phyloP scores from a whole-genome alignment of 164 flowering plant species.

The Vitis amurensis region DNA sequence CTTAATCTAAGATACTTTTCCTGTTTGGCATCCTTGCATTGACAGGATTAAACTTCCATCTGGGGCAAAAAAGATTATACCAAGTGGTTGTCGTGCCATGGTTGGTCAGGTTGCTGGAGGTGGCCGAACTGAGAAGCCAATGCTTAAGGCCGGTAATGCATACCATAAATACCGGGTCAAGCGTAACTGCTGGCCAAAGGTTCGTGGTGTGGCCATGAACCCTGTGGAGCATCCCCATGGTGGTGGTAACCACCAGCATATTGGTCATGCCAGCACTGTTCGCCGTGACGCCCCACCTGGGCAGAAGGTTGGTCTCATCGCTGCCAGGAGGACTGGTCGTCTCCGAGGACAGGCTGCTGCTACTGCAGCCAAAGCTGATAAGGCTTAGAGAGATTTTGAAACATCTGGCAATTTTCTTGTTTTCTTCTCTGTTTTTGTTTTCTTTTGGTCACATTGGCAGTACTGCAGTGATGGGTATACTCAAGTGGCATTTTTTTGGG shows the following conservation, averaged over 20 bases:
- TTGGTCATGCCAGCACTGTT: slow-evolving; percentile 64
- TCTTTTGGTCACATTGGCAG: no score
- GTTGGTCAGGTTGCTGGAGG: slow-evolving; percentile 67
- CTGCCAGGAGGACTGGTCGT: slow-evolving; percentile 61
- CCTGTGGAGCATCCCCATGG: slow-evolving; percentile 72
- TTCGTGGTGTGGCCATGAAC: slow-evolving; percentile 70
- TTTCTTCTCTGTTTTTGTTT: no score
- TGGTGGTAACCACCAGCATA: slow-evolving; percentile 69
- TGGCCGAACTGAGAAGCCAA: slow-evolving; percentile 60
- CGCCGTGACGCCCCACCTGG: slow-evolving; percentile 64
- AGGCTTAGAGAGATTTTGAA: slow-evolving; percentile 1
- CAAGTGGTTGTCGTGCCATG: slow-evolving; percentile 61
- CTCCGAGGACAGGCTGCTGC: slow-evolving; percentile 64
- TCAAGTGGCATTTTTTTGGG: no score
- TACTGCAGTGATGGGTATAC: no score
- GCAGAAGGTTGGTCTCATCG: slow-evolving; percentile 64
- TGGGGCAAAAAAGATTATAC: slow-evolving; percentile 56
- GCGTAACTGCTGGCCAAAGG: slow-evolving; percentile 78
- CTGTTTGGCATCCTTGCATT: no score
- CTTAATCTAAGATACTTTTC: no score
- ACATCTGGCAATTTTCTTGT: no score
- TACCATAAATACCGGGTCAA: slow-evolving; percentile 59
- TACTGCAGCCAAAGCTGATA: slow-evolving; percentile 46
- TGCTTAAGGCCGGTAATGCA: slow-evolving; percentile 60
- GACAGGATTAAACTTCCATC: slow-evolving; percentile 56